phyloP scores from a whole-genome alignment of 768 basidiomycete genomes.

The Rhodotorula kratochvilovae region DNA sequence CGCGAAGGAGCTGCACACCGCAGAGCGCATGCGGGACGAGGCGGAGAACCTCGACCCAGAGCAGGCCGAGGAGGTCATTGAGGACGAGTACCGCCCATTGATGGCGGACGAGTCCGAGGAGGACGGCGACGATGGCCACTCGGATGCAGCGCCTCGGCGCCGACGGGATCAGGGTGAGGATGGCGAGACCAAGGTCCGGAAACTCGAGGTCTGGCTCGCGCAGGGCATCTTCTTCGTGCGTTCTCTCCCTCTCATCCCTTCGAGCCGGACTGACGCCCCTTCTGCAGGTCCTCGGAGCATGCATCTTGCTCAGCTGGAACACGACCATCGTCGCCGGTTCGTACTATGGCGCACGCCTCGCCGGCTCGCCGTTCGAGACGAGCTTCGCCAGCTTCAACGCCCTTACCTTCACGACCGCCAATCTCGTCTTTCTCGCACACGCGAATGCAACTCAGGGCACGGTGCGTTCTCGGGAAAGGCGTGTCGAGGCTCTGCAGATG shows the following conservation, averaged over 20 bases:
- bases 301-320: slow-evolving; percentile 42
- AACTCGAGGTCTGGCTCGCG: slow-evolving; percentile 26
- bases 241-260: not conserved
- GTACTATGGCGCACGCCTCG: slow-evolving; percentile 30
- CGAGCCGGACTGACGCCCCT: not conserved
- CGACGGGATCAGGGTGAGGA: slow-evolving; percentile 2
- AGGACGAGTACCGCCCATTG: slow-evolving; percentile 34
- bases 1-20: slow-evolving; percentile 8
- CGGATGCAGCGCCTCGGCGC: not conserved
- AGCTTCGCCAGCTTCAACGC: slow-evolving; percentile 27
- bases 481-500: not conserved
- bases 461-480: not conserved
- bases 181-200: slow-evolving; percentile 11
- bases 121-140: not conserved
- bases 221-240: slow-evolving; percentile 30
- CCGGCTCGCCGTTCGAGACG: slow-evolving; percentile 19
- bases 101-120: slow-evolving; percentile 14
- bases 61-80: slow-evolving; percentile 22
- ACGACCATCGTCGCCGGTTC: slow-evolving; percentile 33
- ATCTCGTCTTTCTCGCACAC: slow-evolving; percentile 34
- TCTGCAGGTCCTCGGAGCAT: slow-evolving; percentile 26
- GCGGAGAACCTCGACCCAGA: slow-evolving; percentile 6
- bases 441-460: slow-evolving; percentile 35
- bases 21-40: not conserved
- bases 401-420: slow-evolving; percentile 35